Base-by-base conservation (phyloP, 768 basidiomycete genomes). In the Boletus rubropictus region DNA sequence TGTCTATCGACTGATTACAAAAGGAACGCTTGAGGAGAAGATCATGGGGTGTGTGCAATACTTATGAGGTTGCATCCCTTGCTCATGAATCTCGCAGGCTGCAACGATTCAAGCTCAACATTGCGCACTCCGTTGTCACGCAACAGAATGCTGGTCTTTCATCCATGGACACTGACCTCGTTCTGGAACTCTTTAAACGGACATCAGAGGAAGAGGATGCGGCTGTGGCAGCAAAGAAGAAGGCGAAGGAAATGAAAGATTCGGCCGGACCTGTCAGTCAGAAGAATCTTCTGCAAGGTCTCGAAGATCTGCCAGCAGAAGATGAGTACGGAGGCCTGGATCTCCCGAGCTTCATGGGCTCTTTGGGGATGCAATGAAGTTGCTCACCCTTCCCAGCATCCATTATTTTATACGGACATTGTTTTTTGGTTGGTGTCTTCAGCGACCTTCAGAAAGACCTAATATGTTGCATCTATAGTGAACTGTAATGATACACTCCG, bases 51-150 rank as follows among this genome's bases (percentile, higher is more conserved):
- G 65, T 53, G 51, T 25, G 83, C 70, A 25, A 8, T 37, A 31
- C 27, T 24, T 22, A 7, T 10, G 28, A 29, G 4, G 27, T 33
- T 45, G 10, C 2, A 20, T 31, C 36, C 9, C 42, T 50, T 36
- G 42, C 56, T 52, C 28, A 54, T 34, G 34, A 25, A 17, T 45
- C 17, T 24, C 41, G 36, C 63, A 97, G 95, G 29, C 67, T 99
- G 52, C 96, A 99, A 76, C 89, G 93, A 41, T 99, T 99, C 79
- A 99, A 99, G 66, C 77, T 98, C 58, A 98, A 98, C 58, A 95
- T 99, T 57, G 96, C 96, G 25, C 85, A 90, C 55, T 92, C 96
- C 7, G 83, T 99, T 49, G 90, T 99, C 41, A 97, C 91, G 1
- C 94, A 99, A 64, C 94, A 99, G 64, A 99, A 99, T 63, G 79